Conservation (phyloP, 768 basidiomycete species). For the Rhizopogon vulgaris region DNA sequence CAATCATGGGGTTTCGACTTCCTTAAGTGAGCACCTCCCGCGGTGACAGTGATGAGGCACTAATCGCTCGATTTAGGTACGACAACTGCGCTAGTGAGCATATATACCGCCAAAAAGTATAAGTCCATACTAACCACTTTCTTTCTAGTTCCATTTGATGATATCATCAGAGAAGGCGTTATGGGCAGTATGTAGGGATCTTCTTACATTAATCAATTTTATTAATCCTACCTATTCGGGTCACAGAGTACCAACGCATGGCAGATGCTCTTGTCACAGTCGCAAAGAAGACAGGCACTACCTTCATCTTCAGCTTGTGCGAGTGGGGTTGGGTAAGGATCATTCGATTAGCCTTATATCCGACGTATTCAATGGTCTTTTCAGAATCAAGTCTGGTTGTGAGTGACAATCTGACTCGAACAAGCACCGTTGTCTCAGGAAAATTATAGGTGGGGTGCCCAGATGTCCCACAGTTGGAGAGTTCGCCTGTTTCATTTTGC, state of each 20-base stretch:
- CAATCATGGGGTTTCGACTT: constrained; percentile 59
- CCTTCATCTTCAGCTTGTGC: constrained; percentile 55
- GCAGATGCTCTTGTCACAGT: constrained; percentile 45
- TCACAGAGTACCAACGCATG: constrained; percentile 54
- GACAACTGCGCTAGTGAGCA: constrained; percentile 52
- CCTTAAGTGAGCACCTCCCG: constrained; percentile 41
- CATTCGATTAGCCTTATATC: neutral
- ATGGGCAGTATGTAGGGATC: constrained; percentile 37
- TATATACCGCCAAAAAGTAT: neutral
- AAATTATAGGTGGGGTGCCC: constrained; percentile 28
- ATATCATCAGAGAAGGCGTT: constrained; percentile 46
- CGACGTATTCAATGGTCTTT: neutral
- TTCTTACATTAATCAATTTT: neutral
- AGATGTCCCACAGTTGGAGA: constrained; percentile 36
- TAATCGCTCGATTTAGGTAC: constrained; percentile 31
- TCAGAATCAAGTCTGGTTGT: constrained; percentile 57
- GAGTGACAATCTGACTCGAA: constrained; percentile 31
- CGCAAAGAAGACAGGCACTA: constrained; percentile 40
- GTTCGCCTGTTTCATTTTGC: constrained; percentile 15
- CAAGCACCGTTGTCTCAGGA: neutral
- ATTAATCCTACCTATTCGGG: constrained; percentile 1
- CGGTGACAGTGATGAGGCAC: neutral
- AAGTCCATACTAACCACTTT: neutral
- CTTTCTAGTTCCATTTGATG: constrained; percentile 46
- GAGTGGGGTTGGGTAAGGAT: constrained; percentile 58